Evolutionary conservation across 768 basidiomycete species (phyloP).

Genomic region (Tulasnella calospora): DNA sequence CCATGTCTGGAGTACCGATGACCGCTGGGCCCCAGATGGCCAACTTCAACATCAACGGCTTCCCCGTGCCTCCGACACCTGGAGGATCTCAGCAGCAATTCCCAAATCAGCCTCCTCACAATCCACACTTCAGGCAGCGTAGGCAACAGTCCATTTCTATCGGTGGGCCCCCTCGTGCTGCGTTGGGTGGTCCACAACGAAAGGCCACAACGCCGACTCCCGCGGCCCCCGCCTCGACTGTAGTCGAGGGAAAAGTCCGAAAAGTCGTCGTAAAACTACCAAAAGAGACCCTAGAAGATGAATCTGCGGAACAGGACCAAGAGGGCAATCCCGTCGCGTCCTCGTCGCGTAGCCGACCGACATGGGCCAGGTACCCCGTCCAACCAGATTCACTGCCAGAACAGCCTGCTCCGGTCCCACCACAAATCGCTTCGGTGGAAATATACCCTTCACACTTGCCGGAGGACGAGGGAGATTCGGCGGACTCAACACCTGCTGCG

Average conservation of each 20-base stretch:
- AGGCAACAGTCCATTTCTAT: conserved; percentile 49
- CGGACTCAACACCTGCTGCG: conserved; percentile 44
- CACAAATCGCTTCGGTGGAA: conserved; percentile 47
- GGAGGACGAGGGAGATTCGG: neutral
- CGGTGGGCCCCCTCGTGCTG: conserved; percentile 85
- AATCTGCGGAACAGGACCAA: conserved; percentile 34
- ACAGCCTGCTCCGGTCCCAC: conserved; percentile 25
- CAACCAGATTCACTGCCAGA: conserved; percentile 18
- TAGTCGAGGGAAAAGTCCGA: conserved; percentile 49
- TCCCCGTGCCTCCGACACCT: conserved; percentile 26
- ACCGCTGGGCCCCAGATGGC: conserved; percentile 17
- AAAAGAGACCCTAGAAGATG: conserved; percentile 48
- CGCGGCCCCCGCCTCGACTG: conserved; percentile 41
- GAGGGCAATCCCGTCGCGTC: conserved; percentile 36
- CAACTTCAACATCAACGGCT: neutral
- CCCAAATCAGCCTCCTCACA: neutral
- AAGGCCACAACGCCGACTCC: conserved; percentile 52
- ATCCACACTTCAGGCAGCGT: conserved; percentile 13
- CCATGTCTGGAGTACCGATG: conserved; percentile 9
- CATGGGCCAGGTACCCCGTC: conserved; percentile 52
- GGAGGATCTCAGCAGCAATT: conserved; percentile 12
- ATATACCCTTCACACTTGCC: conserved; percentile 55
- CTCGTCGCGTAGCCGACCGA: conserved; percentile 37
- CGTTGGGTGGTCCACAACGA: conserved; percentile 70
- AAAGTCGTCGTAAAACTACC: conserved; percentile 69